Evolutionary conservation across 2,329 filamentous ascomycete species (phyloP).

Genomic region (Raffaelea albimanens): DNA sequence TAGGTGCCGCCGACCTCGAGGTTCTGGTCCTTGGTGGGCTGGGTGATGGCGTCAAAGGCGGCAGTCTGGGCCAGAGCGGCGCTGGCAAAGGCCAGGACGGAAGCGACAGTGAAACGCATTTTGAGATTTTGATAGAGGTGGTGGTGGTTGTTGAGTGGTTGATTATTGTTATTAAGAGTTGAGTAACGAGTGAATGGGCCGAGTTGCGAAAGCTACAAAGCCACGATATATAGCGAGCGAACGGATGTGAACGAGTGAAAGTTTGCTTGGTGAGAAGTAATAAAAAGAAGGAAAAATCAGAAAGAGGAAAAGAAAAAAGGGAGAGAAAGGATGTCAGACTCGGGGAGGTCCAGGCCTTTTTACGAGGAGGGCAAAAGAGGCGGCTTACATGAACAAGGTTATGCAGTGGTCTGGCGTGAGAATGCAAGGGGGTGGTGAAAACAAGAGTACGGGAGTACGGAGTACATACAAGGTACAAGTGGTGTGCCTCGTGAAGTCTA

Average conservation of each 20-base stretch:
- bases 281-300: neutral
- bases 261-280: too few species aligned
- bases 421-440: neutral
- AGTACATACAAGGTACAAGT: too few species aligned
- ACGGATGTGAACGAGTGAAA: too few species aligned
- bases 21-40: conserved; percentile 32
- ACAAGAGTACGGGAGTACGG: too few species aligned
- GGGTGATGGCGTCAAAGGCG: conserved; percentile 46
- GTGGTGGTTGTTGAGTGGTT: neutral
- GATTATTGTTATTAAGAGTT: too few species aligned
- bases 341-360: too few species aligned
- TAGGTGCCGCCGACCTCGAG: conserved; percentile 39
- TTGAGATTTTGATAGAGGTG: conserved; percentile 23
- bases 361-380: too few species aligned
- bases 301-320: neutral
- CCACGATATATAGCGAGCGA: too few species aligned
- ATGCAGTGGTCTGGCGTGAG: too few species aligned
- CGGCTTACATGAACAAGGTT: too few species aligned
- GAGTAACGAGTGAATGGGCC: neutral
- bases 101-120: conserved; percentile 44
- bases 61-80: conserved; percentile 42
- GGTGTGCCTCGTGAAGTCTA: too few species aligned
- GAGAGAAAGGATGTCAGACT: neutral
- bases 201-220: neutral
- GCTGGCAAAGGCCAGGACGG: conserved; percentile 42